A percentile compares a stretch with the other conserved stretches of the same genome.
Evolutionary conservation across 768 basidiomycete species (phyloP).

Genomic region (Antrodiella citrinella): DNA sequence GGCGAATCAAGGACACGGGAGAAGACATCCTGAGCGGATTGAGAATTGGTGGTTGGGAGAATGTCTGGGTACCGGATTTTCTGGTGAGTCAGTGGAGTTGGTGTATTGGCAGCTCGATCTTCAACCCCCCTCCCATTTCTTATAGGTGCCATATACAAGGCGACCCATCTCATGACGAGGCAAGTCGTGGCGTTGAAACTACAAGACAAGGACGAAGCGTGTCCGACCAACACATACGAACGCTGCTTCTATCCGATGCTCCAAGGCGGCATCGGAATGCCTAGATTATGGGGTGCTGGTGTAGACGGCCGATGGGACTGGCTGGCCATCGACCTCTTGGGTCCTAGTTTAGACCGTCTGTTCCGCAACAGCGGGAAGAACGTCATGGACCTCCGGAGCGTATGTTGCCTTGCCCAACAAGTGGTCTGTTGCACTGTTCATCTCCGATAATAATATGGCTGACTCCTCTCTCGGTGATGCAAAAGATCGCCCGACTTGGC

Average conservation of each 20-base stretch:
- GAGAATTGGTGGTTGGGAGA: conserved; percentile 57
- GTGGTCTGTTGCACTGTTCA: conserved; percentile 37
- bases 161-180: conserved; percentile 45
- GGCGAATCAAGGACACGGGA: not conserved
- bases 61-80: conserved; percentile 64
- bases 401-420: conserved; percentile 71
- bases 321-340: conserved; percentile 72
- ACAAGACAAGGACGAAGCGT: conserved; percentile 61
- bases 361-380: conserved; percentile 48
- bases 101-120: not conserved
- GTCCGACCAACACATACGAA: conserved; percentile 71
- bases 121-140: not conserved
- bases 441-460: conserved; percentile 2
- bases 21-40: conserved; percentile 27
- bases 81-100: conserved; percentile 47
- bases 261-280: conserved; percentile 70
- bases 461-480: not conserved
- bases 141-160: conserved; percentile 66
- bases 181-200: conserved; percentile 68
- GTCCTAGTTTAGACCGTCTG: conserved; percentile 58
- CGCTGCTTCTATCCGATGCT: conserved; percentile 59
- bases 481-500: conserved; percentile 63
- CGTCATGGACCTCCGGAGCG: conserved; percentile 60
- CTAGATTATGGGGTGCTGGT: conserved; percentile 53
- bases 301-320: conserved; percentile 24